phyloP scores from a whole-genome alignment of 441 rosid species.

The Omphalea diandra region DNA sequence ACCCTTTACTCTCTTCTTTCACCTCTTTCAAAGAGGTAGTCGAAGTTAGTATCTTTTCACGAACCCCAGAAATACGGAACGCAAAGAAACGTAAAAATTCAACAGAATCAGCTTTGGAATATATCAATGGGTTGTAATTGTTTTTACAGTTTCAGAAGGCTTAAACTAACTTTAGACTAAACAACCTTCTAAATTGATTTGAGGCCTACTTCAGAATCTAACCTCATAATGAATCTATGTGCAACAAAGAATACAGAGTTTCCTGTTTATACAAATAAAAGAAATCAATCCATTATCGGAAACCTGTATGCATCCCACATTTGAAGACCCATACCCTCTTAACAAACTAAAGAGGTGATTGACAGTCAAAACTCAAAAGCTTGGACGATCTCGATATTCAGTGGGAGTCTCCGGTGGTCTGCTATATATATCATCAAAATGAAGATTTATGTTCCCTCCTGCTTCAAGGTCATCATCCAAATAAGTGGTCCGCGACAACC shows the following conservation, averaged over 20 bases:
- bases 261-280: conserved; percentile 23
- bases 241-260: conserved; percentile 55
- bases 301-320: conserved; percentile 35
- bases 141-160: conserved; percentile 37
- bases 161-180: conserved; percentile 9
- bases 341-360: conserved; percentile 3
- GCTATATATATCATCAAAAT: conserved; percentile 81
- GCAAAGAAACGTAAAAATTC: neutral
- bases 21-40: no score
- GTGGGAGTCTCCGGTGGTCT: conserved; percentile 58
- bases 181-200: conserved; percentile 24
- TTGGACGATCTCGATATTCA: conserved; percentile 24
- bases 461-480: conserved; percentile 61
- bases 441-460: conserved; percentile 57
- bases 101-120: conserved; percentile 18
- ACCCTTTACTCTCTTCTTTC: no score
- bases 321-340: conserved; percentile 7
- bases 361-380: conserved; percentile 23
- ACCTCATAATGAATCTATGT: conserved; percentile 53
- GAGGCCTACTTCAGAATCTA: conserved; percentile 30
- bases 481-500: conserved; percentile 42
- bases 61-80: neutral
- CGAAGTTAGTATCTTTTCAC: no score
- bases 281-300: conserved; percentile 24
- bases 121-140: conserved; percentile 25